These are phyloP conservation scores for Nitzschia sp. DNA, from an alignment of 108 stramenopile genomes.

Conservation along the genomic window DNA sequence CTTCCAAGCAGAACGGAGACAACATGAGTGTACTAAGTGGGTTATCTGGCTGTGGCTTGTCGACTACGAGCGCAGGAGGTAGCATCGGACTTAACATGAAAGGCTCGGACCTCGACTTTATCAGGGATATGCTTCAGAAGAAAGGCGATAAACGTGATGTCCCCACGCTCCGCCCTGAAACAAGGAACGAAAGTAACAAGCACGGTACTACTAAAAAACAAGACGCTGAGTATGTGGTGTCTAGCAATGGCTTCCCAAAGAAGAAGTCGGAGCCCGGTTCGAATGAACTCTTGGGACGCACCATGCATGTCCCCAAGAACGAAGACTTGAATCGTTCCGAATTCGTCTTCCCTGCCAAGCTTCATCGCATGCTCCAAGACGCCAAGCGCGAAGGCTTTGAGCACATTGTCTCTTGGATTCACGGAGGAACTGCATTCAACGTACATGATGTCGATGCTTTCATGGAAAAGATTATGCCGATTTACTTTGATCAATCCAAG, in stretches of 20 bases:
- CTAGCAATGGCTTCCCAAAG: not conserved
- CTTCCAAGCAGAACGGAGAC: too few relatives aligned
- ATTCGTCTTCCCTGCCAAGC: constrained; percentile 15
- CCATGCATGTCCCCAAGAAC: not conserved
- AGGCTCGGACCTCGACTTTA: not conserved
- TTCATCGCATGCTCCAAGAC: constrained; percentile 24
- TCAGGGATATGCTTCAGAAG: not conserved
- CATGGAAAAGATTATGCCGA: constrained; percentile 60
- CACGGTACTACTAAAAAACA: not conserved
- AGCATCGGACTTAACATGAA: not conserved
- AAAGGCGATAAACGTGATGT: not conserved
- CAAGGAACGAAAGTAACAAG: not conserved
- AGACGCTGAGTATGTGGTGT: not conserved
- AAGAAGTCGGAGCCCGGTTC: not conserved
- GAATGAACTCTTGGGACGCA: not conserved
- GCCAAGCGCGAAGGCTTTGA: constrained; percentile 18
- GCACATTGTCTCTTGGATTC: constrained; percentile 53
- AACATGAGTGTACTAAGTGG: not conserved
- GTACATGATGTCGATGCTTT: constrained; percentile 53
- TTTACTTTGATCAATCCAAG: too few relatives aligned
- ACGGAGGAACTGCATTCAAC: constrained; percentile 55
- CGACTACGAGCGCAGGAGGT: not conserved
- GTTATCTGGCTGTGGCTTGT: not conserved
- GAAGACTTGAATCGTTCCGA: not conserved
- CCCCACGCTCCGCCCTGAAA: not conserved